Base-by-base conservation (phyloP, 176 grass and related monocot species). In the Thinopyrum elongatum region DNA sequence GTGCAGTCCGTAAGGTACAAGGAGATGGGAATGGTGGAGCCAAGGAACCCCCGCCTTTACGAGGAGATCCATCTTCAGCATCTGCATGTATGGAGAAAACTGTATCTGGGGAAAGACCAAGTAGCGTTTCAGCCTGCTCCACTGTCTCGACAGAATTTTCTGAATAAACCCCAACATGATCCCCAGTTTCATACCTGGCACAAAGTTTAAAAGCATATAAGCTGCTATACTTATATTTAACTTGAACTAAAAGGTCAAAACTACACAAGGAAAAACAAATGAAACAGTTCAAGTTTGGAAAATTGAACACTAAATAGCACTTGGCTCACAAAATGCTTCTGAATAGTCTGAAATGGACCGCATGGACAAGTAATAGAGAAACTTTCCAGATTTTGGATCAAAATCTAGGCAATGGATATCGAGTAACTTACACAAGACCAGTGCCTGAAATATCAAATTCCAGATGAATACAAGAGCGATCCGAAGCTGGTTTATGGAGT, bases 391-490 rank as follows among this genome's bases (percentile, higher is more conserved):
- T 8, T 61, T 29, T 68, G 21, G 27, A 28, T 14, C 59, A 83
- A 42, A 63, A 16, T 83, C 4, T 53, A 2, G 17, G 69, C 10
- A 61, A 64, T 7, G 10, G 55, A 33, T 3, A 70, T 46, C 1
- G 83, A 27, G n/a, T 31, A 90, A 90, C 94, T 94, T 92, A 97
- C 94, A 76, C 70, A 77, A 97, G 83, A 41, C 92, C 90, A 77
- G 92, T 92, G 80, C 92, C 94, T 55, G 76, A 85, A 70, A 97
- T 91, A 36, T 94, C 94, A 83, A 97, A 97, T 79, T 97, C 94
- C 44, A 97, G 88, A 92, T 97, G 94, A 78, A 97, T 97, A 76
- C 94, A 97, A 69, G 94, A 97, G 44, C 92, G 90, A 79, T 92
- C 94, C 41, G 94, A 97, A 83, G 92, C 86, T 80, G 94, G 90